A percentile compares a stretch with the other conserved stretches of the same genome.
Evolutionary conservation across 2,329 filamentous ascomycete genomes (phyloP).

Genomic region (Hymenoscyphus fructigenus): DNA sequence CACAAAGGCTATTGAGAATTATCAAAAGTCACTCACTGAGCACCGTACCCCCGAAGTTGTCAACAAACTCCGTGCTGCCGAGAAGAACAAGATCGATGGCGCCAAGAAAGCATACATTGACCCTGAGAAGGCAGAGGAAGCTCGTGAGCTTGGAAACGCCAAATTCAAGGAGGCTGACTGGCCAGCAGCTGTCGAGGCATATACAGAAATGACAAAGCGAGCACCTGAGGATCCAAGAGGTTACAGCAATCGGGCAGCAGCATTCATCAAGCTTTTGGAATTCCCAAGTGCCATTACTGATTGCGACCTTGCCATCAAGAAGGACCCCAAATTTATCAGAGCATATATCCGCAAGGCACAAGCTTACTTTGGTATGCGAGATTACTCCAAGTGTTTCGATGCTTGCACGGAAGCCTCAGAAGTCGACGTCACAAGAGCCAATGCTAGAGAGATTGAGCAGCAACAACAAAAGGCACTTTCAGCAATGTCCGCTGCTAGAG

Average conservation of each 20-base stretch:
- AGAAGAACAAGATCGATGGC: constrained; percentile 78
- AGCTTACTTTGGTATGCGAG: constrained; percentile 94
- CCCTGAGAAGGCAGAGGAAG: constrained; percentile 89
- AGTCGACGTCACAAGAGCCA: constrained; percentile 74
- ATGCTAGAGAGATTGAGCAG: constrained; percentile 86
- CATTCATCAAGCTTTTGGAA: constrained; percentile 93
- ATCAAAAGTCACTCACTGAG: constrained; percentile 91
- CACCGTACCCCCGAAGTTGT: constrained; percentile 94
- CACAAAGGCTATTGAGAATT: constrained; percentile 78
- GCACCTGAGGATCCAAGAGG: constrained; percentile 89
- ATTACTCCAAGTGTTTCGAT: constrained; percentile 94
- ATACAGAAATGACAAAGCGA: constrained; percentile 95
- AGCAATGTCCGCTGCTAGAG: constrained; percentile 85
- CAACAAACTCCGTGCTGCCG: constrained; percentile 84
- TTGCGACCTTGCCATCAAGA: constrained; percentile 87
- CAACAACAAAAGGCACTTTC: constrained; percentile 90
- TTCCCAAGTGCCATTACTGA: constrained; percentile 93
- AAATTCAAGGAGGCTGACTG: constrained; percentile 98
- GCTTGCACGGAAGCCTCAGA: constrained; percentile 77
- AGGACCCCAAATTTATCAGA: constrained; percentile 87
- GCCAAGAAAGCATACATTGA: constrained; percentile 82
- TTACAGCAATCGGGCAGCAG: constrained; percentile 95
- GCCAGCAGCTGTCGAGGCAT: constrained; percentile 91
- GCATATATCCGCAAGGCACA: constrained; percentile 97
- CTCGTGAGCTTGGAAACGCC: constrained; percentile 88